Conservation (phyloP, 768 basidiomycete genomes). For the Chalciporus sphaerocephalus region DNA sequence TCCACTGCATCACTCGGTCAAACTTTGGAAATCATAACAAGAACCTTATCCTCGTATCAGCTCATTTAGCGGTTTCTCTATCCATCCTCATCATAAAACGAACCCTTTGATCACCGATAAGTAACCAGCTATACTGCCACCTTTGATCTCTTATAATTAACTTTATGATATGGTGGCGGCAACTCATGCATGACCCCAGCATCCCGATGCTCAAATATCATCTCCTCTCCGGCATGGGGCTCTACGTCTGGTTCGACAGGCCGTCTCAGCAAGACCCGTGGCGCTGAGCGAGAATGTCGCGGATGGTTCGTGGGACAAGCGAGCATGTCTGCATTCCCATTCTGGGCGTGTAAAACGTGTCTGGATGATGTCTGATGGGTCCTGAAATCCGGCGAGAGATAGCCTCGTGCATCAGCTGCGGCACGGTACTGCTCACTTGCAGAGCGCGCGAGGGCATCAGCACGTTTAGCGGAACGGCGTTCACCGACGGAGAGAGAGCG, state of each 20-base stretch:
- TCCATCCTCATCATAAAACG: not conserved
- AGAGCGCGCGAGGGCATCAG: constrained; percentile 17
- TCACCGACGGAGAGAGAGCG: constrained; percentile 4
- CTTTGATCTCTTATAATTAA: constrained; percentile 1
- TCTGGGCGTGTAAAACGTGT: not conserved
- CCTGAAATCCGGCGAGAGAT: not conserved
- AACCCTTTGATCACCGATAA: not conserved
- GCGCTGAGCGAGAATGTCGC: constrained; percentile 23
- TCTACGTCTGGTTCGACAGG: not conserved
- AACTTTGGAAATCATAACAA: not conserved
- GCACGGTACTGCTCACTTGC: constrained; percentile 22
- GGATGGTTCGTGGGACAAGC: constrained; percentile 8
- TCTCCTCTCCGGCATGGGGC: not conserved
- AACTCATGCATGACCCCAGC: constrained; percentile 16
- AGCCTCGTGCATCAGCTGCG: not conserved
- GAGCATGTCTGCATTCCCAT: not conserved
- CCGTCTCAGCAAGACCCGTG: constrained; percentile 3
- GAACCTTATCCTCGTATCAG: not conserved
- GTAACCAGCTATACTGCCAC: not conserved
- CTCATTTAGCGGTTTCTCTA: not conserved
- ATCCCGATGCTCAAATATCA: constrained; percentile 18
- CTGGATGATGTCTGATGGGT: not conserved
- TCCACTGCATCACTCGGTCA: not conserved
- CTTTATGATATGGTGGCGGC: constrained; percentile 26
- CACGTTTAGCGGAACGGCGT: constrained; percentile 11